Conservation (phyloP, 805 yeast species). For the Zygoascus biomembranicola region DNA sequence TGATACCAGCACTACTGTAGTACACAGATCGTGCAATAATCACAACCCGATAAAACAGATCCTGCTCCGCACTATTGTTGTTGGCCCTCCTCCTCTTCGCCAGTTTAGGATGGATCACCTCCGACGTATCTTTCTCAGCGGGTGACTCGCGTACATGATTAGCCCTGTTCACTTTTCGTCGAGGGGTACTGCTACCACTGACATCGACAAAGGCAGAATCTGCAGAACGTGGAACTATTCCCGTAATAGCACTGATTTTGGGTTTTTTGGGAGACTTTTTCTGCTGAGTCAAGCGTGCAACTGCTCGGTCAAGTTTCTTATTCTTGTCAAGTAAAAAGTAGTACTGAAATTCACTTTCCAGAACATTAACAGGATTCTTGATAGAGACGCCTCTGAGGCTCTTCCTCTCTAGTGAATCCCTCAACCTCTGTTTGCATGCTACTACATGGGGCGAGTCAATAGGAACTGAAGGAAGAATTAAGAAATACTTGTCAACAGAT, state of each 20-base stretch:
- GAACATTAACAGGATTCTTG: background rate
- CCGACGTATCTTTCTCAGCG: background rate
- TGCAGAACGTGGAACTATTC: background rate
- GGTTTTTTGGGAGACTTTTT: background rate
- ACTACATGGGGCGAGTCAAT: constrained; percentile 16
- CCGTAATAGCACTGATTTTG: background rate
- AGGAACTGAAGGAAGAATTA: constrained; percentile 23
- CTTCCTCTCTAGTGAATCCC: background rate
- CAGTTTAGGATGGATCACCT: background rate
- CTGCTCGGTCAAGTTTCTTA: background rate
- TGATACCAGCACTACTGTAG: constrained; percentile 40
- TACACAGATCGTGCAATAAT: constrained; percentile 52
- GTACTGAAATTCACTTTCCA: constrained; percentile 9
- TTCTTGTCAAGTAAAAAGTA: constrained; percentile 3
- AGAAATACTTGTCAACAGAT: constrained; percentile 18
- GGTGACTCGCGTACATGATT: background rate
- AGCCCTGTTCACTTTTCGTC: background rate
- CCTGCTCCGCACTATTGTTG: constrained; percentile 30
- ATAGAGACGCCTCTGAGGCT: background rate
- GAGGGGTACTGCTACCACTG: background rate
- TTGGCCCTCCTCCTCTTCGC: background rate
- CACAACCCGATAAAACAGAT: constrained; percentile 52
- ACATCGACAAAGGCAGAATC: background rate
- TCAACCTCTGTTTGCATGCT: background rate
- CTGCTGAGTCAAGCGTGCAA: background rate